A percentile compares a stretch with the other conserved stretches of the same genome.
These are phyloP conservation scores for Hanseniaspora nectarophila DNA, from an alignment of 805 yeast species.

Conservation along the genomic window DNA sequence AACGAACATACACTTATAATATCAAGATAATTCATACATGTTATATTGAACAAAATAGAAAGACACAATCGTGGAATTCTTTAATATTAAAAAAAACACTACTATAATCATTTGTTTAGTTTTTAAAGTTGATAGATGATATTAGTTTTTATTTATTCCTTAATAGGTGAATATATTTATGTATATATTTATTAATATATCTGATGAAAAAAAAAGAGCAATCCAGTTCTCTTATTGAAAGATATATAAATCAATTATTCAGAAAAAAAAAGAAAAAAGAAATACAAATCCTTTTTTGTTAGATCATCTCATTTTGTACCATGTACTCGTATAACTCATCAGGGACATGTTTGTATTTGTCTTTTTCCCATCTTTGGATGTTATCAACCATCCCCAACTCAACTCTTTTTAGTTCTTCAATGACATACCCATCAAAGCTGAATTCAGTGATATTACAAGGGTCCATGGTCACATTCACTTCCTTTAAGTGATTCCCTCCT, in stretches of 20 bases:
- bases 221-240: background rate
- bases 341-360: slow-evolving; percentile 27
- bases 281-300: too few species aligned
- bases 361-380: slow-evolving; percentile 24
- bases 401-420: slow-evolving; percentile 5
- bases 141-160: background rate
- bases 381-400: slow-evolving; percentile 16
- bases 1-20: background rate
- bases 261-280: background rate
- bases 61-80: too few species aligned
- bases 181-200: background rate
- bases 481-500: background rate
- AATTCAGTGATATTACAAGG: slow-evolving; percentile 2
- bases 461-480: background rate
- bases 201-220: background rate
- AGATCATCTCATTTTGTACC: background rate
- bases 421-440: slow-evolving; percentile 14
- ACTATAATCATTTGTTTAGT: background rate
- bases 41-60: background rate
- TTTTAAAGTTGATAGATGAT: background rate
- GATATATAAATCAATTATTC: background rate
- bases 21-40: background rate
- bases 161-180: slow-evolving; percentile 9
- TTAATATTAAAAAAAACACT: background rate
- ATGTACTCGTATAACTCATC: slow-evolving; percentile 26